These are phyloP conservation scores for Kodamaea jinghongensis DNA, from an alignment of 805 yeast genomes.

Conservation along the genomic window DNA sequence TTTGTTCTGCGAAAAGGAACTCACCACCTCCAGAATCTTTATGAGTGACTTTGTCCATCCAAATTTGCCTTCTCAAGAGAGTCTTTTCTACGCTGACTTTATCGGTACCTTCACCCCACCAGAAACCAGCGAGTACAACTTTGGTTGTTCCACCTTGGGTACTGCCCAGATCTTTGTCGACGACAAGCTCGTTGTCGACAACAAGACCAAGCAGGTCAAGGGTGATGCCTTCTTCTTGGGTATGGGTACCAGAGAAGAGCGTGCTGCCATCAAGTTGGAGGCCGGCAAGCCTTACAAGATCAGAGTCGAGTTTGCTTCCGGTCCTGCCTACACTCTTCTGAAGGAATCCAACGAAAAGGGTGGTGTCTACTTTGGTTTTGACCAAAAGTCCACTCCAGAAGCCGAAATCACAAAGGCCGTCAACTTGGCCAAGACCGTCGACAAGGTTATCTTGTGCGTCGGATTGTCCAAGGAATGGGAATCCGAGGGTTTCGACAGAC, in stretches of 20 bases:
- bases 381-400: slow-evolving; percentile 17
- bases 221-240: slow-evolving; percentile 53
- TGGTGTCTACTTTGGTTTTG: slow-evolving; percentile 25
- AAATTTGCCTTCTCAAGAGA: slow-evolving; percentile 16
- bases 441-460: slow-evolving; percentile 50
- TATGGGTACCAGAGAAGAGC: slow-evolving; percentile 54
- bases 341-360: slow-evolving; percentile 19
- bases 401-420: slow-evolving; percentile 39
- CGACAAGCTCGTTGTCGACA: slow-evolving; percentile 53
- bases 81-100: slow-evolving; percentile 44
- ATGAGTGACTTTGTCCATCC: slow-evolving; percentile 19
- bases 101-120: slow-evolving; percentile 47
- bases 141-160: slow-evolving; percentile 54
- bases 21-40: slow-evolving; percentile 16
- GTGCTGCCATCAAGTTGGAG: slow-evolving; percentile 34
- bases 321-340: slow-evolving; percentile 32
- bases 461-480: slow-evolving; percentile 59
- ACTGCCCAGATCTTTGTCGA: slow-evolving; percentile 55
- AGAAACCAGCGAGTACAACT: slow-evolving; percentile 45
- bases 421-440: slow-evolving; percentile 48
- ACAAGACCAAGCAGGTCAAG: slow-evolving; percentile 47
- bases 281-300: slow-evolving; percentile 46
- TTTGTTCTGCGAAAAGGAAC: slow-evolving; percentile 23
- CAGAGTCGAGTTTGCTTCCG: slow-evolving; percentile 50
- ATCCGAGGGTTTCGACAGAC: slow-evolving; percentile 57